These are phyloP conservation scores for Talaromyces albobiverticillius DNA, from an alignment of 2,329 filamentous ascomycete species.

Conservation along the genomic window DNA sequence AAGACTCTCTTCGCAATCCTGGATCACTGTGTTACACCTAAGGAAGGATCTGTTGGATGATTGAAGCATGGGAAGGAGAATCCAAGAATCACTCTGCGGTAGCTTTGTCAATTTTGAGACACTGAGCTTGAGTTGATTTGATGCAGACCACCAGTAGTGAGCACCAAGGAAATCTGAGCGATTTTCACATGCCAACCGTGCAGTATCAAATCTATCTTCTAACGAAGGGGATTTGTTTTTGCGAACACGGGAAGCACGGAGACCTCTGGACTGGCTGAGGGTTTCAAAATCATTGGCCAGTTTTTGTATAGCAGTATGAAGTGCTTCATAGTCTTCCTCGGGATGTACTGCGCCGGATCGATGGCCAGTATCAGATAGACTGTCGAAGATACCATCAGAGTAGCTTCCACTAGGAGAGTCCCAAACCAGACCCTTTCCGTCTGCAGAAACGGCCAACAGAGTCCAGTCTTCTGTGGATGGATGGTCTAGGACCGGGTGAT, in stretches of 20 bases:
- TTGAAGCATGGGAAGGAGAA: slow-evolving; percentile 67
- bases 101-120: slow-evolving; percentile 49
- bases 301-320: slow-evolving; percentile 76
- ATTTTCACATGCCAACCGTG: slow-evolving; percentile 71
- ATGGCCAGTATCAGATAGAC: slow-evolving; percentile 48
- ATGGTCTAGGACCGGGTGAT: slow-evolving; percentile 62
- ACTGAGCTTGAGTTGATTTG: slow-evolving; percentile 68
- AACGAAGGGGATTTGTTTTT: slow-evolving; percentile 23
- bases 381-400: slow-evolving; percentile 56
- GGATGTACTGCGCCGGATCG: slow-evolving; percentile 52
- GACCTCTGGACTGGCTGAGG: slow-evolving; percentile 52
- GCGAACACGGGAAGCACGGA: slow-evolving; percentile 6
- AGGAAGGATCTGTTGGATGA: slow-evolving; percentile 45
- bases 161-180: slow-evolving; percentile 80
- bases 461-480: slow-evolving; percentile 82
- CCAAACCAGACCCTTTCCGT: slow-evolving; percentile 70
- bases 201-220: slow-evolving; percentile 55
- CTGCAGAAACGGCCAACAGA: slow-evolving; percentile 72
- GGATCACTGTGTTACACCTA: slow-evolving; percentile 31
- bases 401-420: slow-evolving; percentile 61
- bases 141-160: slow-evolving; percentile 79
- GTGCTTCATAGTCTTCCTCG: slow-evolving; percentile 75
- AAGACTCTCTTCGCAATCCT: slow-evolving; percentile 47
- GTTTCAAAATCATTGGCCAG: slow-evolving; percentile 81
- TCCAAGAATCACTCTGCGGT: slow-evolving; percentile 65